Evolutionary conservation across 2,329 filamentous ascomycete species (phyloP), one percentile per base, ranked within the genome.

Genomic region (Lasiodiplodia gonubiensis): DNA sequence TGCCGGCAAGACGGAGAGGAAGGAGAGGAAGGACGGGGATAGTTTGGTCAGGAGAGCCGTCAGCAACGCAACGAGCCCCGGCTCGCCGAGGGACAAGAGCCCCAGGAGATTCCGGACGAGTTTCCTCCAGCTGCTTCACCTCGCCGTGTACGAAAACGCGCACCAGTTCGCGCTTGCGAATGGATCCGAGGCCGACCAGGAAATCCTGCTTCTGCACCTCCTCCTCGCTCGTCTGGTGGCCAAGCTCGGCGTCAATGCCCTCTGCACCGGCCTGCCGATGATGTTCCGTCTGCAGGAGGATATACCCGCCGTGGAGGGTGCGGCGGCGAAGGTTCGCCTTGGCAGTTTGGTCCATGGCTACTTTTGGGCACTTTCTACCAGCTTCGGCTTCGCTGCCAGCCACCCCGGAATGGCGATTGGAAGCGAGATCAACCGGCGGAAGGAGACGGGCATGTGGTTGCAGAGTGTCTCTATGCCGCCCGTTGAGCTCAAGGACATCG

Each of bases 291-390:
- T 98, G 1, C 94, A 97, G 77, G 92, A 97, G 73, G 92, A 95
- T 70, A 91, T 95, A 37, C 61, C 59, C 12, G 85, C 88, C 66
- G 83, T 89, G 3, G 88, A 89, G 55, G 86, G 86, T 27, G 88
- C 90, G 0, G 78, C 88, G 51, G 86, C 90, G 35, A 95, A 94
- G 75, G 87, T 97, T 48, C 90, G 92, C 52, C 83, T 96, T 52
- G 93, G 92, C 35, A 93, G 91, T 74, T 82, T 98, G 67, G 92
- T 94, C 61, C 92, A 97, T 74, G 94, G 93, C 10, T 97, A 97
- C 78, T 89, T 97, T 68, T 94, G 92, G 90, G 86, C 88, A 0
- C 76, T 97, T 69, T 89, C 87, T 4, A 90, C 94, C 68, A 89
- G 88, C 66, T 94, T 97, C 70, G 87, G 92, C 54, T 90, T 96